Conservation (phyloP, 2,329 filamentous ascomycete species). For the Penicillium freii region DNA sequence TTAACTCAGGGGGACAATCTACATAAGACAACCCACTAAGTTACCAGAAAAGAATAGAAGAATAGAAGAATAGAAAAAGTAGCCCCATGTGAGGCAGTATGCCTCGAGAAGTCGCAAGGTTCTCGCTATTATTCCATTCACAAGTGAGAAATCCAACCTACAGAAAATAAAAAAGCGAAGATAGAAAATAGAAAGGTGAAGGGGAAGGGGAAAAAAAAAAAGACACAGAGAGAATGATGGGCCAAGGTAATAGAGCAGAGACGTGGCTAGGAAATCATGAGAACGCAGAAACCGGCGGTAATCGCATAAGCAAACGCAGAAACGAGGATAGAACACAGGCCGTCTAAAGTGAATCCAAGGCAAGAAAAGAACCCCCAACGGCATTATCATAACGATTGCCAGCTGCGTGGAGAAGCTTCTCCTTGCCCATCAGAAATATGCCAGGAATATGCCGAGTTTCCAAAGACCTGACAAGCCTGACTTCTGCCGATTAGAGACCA, state of each 20-base stretch:
- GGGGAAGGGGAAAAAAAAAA: constrained; percentile 4
- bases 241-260: constrained; percentile 8
- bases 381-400: constrained; percentile 14
- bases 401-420: constrained; percentile 9
- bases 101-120: constrained; percentile 23
- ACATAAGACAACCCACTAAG: neutral
- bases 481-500: constrained; percentile 17
- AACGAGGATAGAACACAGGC: constrained; percentile 28
- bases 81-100: neutral
- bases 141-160: constrained; percentile 37
- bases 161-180: constrained; percentile 17
- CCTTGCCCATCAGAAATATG: constrained; percentile 10
- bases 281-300: constrained; percentile 27
- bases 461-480: constrained; percentile 10
- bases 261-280: constrained; percentile 14
- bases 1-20: neutral
- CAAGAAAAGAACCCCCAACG: constrained; percentile 20
- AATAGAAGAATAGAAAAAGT: neutral
- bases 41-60: neutral
- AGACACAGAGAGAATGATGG: constrained; percentile 18
- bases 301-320: constrained; percentile 32
- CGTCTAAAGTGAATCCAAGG: constrained; percentile 35
- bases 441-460: constrained; percentile 9
- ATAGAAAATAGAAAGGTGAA: constrained; percentile 17
- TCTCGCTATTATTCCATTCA: constrained; percentile 41